These are phyloP conservation scores for Bipolaris oryzae DNA, from an alignment of 2,329 filamentous ascomycete species.

Conservation along the genomic window DNA sequence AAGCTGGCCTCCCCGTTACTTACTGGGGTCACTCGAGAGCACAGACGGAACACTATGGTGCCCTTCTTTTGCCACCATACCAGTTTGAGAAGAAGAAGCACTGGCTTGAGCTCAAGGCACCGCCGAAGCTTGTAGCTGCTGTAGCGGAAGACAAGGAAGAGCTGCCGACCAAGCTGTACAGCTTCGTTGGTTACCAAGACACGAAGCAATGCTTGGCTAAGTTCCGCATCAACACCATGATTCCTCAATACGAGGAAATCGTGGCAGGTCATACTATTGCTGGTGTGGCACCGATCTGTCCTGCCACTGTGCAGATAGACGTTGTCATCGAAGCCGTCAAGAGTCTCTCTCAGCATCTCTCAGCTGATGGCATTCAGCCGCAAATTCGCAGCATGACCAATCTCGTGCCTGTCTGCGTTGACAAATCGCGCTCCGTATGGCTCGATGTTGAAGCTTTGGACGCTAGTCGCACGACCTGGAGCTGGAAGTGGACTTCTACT, in stretches of 20 bases:
- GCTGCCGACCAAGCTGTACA: constrained; percentile 29
- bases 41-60: constrained; percentile 39
- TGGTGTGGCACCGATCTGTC: constrained; percentile 48
- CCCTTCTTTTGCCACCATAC: constrained; percentile 43
- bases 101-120: constrained; percentile 21
- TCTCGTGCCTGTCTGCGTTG: constrained; percentile 28
- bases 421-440: constrained; percentile 37
- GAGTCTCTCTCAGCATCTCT: constrained; percentile 37
- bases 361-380: constrained; percentile 1
- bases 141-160: not conserved
- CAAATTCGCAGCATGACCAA: constrained; percentile 12
- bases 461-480: constrained; percentile 29
- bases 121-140: not conserved
- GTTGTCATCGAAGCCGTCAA: constrained; percentile 41
- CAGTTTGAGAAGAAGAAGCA: constrained; percentile 29
- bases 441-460: constrained; percentile 34
- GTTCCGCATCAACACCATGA: constrained; percentile 53
- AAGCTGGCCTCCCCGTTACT: constrained; percentile 37
- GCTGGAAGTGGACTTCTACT: constrained; percentile 31
- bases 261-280: constrained; percentile 51
- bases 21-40: constrained; percentile 50
- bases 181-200: constrained; percentile 18
- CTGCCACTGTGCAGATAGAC: constrained; percentile 50
- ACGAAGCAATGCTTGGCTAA: constrained; percentile 25
- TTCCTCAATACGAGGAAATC: constrained; percentile 42